Base-by-base conservation (phyloP, 805 yeast genomes). In the Saturnispora ahearnii region DNA sequence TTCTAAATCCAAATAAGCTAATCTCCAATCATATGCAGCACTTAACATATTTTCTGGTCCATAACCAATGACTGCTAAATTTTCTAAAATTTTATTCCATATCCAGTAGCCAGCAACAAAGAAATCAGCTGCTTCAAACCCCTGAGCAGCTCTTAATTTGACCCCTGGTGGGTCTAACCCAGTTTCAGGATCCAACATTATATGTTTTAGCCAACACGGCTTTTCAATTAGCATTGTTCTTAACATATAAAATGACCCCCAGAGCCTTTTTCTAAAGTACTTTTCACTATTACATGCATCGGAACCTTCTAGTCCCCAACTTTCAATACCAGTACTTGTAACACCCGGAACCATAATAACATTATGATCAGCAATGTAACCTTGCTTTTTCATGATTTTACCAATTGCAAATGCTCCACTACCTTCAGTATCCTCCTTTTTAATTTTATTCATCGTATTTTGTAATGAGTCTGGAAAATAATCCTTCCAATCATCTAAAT, bases 61-160 rank as follows among this genome's bases (percentile, higher is more conserved):
- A 66, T 93, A 93, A 0, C 97, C 96, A 53, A 93, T 78, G 0
- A 87, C 97, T 3, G 96, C 95, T 56, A 93, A 70, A 60, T 93
- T 93, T 65, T 91, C 96, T n/a, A 93, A 72, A 47, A 93, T 79
- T 63, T 93, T 93, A 63, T 87, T 88, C 99, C 99, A 93, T 59
- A 93, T 87, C 99, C 99, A 93, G 65, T 93, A 93, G 0, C 99
- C 99, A 3, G 97, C 87, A 66, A 93, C 81, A 61, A 93, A 93
- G 66, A 88, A 93, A 67, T 93, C 99, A 0, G 96, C 93, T 1
- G 96, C 93, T 59, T 90, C 97, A 64, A 93, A 87, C 0, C 99
- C 99, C 63, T 87, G 96, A 0, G 96, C 91, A 0, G 98, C 95
- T 50, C 99, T 72, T 26, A 93, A 62, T 57, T 74, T 84, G 57